phyloP scores from a whole-genome alignment of 2,329 filamentous ascomycete species.

The Penicillium frequentans region DNA sequence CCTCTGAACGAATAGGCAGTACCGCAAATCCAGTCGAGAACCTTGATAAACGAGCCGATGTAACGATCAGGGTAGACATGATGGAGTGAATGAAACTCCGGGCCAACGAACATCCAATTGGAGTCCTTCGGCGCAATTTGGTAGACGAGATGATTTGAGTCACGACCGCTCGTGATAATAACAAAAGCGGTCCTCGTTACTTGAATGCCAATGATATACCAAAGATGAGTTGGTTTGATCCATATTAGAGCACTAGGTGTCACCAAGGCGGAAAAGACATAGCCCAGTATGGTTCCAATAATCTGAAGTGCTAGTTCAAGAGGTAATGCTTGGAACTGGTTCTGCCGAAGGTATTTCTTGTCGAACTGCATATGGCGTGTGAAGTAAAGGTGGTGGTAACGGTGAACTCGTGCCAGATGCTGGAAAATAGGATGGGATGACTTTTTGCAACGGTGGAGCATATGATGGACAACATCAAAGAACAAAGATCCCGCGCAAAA shows the following conservation, averaged over 20 bases:
- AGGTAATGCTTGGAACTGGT: conserved; percentile 16
- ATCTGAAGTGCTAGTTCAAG: conserved; percentile 7
- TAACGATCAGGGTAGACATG: background rate
- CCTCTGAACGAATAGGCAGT: background rate
- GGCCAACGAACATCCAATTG: background rate
- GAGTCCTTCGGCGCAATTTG: background rate
- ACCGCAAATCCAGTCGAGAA: background rate
- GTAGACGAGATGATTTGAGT: background rate
- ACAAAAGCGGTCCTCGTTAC: background rate
- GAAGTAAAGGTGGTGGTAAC: conserved; percentile 23
- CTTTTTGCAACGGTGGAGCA: conserved; percentile 15
- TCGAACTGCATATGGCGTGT: conserved; percentile 18
- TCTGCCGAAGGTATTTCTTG: conserved; percentile 10
- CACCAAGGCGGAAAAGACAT: background rate
- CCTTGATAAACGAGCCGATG: background rate
- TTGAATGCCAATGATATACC: background rate
- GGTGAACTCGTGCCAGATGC: conserved; percentile 15
- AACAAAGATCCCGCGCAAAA: conserved; percentile 17
- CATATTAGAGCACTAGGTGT: background rate
- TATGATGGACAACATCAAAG: conserved; percentile 18
- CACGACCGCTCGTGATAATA: background rate
- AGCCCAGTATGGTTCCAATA: background rate
- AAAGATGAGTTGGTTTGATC: background rate
- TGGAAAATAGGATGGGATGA: conserved; percentile 14
- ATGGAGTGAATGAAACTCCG: background rate